phyloP scores from a whole-genome alignment of 2,329 filamentous ascomycete species.

The Colletotrichum liaoningense region DNA sequence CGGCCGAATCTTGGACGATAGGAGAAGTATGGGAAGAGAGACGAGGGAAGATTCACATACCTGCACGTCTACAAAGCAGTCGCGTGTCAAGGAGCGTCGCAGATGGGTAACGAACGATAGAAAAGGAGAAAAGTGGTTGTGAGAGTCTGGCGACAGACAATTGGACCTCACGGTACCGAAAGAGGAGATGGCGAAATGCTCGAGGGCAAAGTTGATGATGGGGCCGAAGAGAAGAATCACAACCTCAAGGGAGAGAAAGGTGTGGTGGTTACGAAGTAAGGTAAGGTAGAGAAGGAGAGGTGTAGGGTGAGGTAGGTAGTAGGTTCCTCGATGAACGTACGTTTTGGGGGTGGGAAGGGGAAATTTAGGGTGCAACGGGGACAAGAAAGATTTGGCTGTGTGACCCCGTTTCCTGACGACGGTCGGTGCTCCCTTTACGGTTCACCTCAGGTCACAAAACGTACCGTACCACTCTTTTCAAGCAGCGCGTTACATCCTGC shows the following conservation, averaged over 20 bases:
- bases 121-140: constrained; percentile 36
- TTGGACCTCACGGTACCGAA: constrained; percentile 15
- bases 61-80: constrained; percentile 40
- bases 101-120: constrained; percentile 40
- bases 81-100: constrained; percentile 51
- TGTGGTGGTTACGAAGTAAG: constrained; percentile 30
- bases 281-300: constrained; percentile 4
- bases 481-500: not conserved
- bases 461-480: not conserved
- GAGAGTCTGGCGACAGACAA: constrained; percentile 20
- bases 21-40: not conserved
- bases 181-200: constrained; percentile 32
- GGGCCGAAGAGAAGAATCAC: constrained; percentile 31
- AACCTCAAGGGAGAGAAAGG: constrained; percentile 33
- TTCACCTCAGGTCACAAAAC: not conserved
- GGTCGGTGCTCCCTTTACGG: constrained; percentile 11
- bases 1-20: not conserved
- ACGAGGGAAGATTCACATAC: constrained; percentile 38
- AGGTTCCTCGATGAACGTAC: constrained; percentile 20
- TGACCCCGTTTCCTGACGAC: constrained; percentile 27
- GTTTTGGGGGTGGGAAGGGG: constrained; percentile 37
- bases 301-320: constrained; percentile 4
- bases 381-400: constrained; percentile 32
- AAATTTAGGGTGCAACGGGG: constrained; percentile 37
- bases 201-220: constrained; percentile 36